These are phyloP conservation scores for Eremomyces bilateralis DNA, from an alignment of 495 filamentous ascomycete species.

Conservation along the genomic window DNA sequence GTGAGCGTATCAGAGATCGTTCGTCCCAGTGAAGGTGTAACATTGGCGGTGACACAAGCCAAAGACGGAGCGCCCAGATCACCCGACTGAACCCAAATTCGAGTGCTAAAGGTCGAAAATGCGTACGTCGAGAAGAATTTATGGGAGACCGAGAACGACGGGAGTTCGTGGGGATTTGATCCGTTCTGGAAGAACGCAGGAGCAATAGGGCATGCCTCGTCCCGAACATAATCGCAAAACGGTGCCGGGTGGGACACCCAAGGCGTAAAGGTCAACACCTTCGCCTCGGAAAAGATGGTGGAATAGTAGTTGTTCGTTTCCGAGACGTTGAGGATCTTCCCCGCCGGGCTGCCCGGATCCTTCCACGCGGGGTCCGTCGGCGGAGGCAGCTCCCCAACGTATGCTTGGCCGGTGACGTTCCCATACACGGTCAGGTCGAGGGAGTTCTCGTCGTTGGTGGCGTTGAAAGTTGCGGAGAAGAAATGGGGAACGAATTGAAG, in stretches of 20 bases:
- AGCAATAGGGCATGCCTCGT: slow-evolving; percentile 49
- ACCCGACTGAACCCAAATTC: slow-evolving; percentile 46
- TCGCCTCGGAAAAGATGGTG: slow-evolving; percentile 44
- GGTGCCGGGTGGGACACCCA: slow-evolving; percentile 25
- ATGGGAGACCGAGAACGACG: slow-evolving; percentile 52
- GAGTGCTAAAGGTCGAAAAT: slow-evolving; percentile 58
- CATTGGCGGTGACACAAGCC: slow-evolving; percentile 54
- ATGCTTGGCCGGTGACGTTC: slow-evolving; percentile 51
- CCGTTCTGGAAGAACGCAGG: slow-evolving; percentile 44
- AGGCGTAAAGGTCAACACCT: slow-evolving; percentile 54
- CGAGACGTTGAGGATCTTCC: slow-evolving; percentile 50
- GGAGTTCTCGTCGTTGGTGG: slow-evolving; percentile 29
- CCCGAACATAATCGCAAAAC: slow-evolving; percentile 42
- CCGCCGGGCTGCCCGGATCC: slow-evolving; percentile 35
- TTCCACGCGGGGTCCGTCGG: slow-evolving; percentile 27
- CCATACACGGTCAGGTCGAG: slow-evolving; percentile 71
- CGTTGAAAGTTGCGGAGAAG: slow-evolving; percentile 52
- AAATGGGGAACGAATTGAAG: slow-evolving; percentile 68
- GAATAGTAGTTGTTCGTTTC: slow-evolving; percentile 33
- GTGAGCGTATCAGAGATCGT: slow-evolving; percentile 42
- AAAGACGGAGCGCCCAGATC: slow-evolving; percentile 36
- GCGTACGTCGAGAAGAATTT: slow-evolving; percentile 62
- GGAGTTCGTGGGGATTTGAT: slow-evolving; percentile 29
- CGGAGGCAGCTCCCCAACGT: slow-evolving; percentile 26
- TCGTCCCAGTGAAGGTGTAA: slow-evolving; percentile 61